Conservation (phyloP, 306 rosid species). For the Ammopiptanthus mongolicus region DNA sequence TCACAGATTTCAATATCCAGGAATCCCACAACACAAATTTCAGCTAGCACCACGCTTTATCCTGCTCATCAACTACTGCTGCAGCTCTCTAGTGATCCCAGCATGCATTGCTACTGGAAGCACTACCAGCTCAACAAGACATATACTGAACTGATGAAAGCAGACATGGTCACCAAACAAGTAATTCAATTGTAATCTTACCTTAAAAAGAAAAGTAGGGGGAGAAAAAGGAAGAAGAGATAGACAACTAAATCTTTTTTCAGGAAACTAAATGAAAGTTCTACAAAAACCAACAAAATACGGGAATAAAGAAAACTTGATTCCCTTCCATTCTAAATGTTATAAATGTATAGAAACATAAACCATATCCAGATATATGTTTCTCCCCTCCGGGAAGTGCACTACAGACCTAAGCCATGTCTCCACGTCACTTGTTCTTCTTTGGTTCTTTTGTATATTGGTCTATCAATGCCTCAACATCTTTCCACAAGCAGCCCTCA, state of each 20-base stretch:
- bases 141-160: background rate
- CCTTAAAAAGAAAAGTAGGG: background rate
- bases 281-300: slow-evolving; percentile 2
- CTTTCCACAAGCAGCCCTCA: slow-evolving; percentile 60
- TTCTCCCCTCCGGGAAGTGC: slow-evolving; percentile 13
- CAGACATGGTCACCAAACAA: background rate
- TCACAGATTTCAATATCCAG: background rate
- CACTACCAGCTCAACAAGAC: background rate
- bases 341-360: slow-evolving; percentile 25
- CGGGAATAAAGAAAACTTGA: slow-evolving; percentile 21
- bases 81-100: background rate
- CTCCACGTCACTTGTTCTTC: slow-evolving; percentile 40
- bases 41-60: background rate
- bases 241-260: background rate
- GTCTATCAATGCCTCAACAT: slow-evolving; percentile 50
- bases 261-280: background rate
- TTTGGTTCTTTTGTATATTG: slow-evolving; percentile 48
- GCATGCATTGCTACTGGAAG: background rate
- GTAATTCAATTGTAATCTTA: background rate
- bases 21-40: background rate
- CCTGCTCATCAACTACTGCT: background rate
- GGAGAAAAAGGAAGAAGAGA: background rate
- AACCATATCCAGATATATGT: slow-evolving; percentile 17
- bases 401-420: background rate
- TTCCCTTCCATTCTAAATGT: slow-evolving; percentile 22